A percentile compares a stretch with the other conserved stretches of the same genome.
Conservation (phyloP, 257 asterid genomes). For the Plantago major region DNA sequence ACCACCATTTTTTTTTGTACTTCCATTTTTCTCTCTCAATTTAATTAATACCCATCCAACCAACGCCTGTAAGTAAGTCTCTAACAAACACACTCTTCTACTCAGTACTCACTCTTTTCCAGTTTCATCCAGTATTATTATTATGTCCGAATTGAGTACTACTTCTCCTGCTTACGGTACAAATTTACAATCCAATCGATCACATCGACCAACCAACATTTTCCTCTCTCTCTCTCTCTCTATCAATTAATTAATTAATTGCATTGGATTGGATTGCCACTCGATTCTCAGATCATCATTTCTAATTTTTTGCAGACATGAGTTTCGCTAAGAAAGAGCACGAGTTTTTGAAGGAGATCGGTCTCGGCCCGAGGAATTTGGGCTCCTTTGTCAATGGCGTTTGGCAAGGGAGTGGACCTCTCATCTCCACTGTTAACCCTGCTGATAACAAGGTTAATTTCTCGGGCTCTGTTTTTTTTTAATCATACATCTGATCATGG, state of each 20-base stretch:
- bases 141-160: slow-evolving; percentile 55
- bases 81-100: too few species aligned
- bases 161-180: slow-evolving; percentile 60
- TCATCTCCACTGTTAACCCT: slow-evolving; percentile 59
- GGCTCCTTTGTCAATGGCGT: slow-evolving; percentile 69
- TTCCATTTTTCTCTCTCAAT: too few species aligned
- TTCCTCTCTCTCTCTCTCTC: too few species aligned
- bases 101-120: too few species aligned
- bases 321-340: slow-evolving; percentile 63
- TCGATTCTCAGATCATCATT: too few species aligned
- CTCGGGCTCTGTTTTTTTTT: background rate
- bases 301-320: slow-evolving; percentile 50
- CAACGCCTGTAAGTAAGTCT: too few species aligned
- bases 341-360: slow-evolving; percentile 76
- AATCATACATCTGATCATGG: too few species aligned
- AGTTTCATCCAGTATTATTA: too few species aligned
- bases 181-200: background rate
- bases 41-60: too few species aligned
- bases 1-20: slow-evolving; percentile 5
- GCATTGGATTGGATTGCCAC: too few species aligned
- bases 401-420: slow-evolving; percentile 83
- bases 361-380: slow-evolving; percentile 59
- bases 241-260: too few species aligned
- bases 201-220: background rate
- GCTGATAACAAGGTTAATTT: slow-evolving; percentile 79